A percentile compares a stretch with the other conserved stretches of the same genome.
These are phyloP conservation scores for Digitaria exilis DNA, from an alignment of 202 grass and related monocot species.

Conservation along the genomic window DNA sequence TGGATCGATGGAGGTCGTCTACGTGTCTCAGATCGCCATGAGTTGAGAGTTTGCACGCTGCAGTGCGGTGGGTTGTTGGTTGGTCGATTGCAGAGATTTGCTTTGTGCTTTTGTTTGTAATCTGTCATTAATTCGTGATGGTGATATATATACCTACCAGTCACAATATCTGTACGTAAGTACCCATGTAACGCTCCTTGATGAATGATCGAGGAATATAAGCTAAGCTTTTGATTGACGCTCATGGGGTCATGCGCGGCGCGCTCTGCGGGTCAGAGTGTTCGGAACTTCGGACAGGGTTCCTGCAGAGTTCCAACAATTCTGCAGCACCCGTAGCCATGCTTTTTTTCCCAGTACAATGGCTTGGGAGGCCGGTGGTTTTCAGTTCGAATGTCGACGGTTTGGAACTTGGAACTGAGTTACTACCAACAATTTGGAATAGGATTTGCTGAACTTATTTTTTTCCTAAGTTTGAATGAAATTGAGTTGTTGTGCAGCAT, in stretches of 20 bases:
- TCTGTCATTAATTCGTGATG: slow-evolving; percentile 12
- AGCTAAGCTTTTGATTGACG: background rate
- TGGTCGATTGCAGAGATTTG: background rate
- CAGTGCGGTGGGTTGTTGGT: background rate
- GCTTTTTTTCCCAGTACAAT: too few relatives aligned
- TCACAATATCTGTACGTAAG: background rate
- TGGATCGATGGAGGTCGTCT: background rate
- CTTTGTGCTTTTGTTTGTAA: background rate
- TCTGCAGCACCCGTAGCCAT: too few relatives aligned
- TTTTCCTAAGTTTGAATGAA: too few relatives aligned
- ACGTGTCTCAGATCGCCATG: background rate
- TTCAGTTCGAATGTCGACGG: too few relatives aligned
- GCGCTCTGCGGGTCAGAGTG: background rate
- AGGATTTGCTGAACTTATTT: too few relatives aligned
- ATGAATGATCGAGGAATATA: background rate
- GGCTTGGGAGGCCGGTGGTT: too few relatives aligned
- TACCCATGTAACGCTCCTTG: background rate
- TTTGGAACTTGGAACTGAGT: too few relatives aligned
- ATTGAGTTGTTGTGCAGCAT: too few relatives aligned
- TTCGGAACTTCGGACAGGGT: too few relatives aligned
- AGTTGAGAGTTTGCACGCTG: background rate
- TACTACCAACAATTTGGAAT: too few relatives aligned
- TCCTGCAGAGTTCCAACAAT: too few relatives aligned
- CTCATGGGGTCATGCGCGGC: background rate
- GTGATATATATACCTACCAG: background rate